Evolutionary conservation across 306 rosid genomes (phyloP), one percentile per base, ranked within the genome.

Genomic region (Oxytropis ochrocephala): DNA sequence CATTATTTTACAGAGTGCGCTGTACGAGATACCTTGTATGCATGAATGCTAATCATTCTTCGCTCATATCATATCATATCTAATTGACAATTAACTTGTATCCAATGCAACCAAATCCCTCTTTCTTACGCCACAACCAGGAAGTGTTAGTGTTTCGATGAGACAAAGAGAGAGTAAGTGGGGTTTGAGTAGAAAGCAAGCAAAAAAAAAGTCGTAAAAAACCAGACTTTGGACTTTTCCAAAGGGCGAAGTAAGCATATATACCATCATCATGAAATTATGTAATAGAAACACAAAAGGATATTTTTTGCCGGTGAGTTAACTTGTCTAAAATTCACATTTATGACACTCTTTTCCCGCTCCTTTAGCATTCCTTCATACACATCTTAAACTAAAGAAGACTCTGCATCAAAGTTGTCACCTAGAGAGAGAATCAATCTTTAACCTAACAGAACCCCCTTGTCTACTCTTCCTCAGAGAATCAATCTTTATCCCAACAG

Each of bases 181-280:
- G 64, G 78, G 75, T 74, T 87, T 83, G 94, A 87, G 91, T 87
- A 64, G 91, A 90, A 87, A 90, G 88, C 85, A 90, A 90, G 96
- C 88, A 90, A 90, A 78, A 70, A 63, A 67, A 83, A 83, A 81
- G 76, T 58, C 78, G 24, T 17, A 24, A 67, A 87, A 83, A 73
- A 64, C 48, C 61, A 39, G 76, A 68, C 82, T 81, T 85, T 76
- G 42, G 66, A 73, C 88, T 85, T 88, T 86, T 84, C 75, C 51
- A 78, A 50, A 79, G 77, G 73, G 56, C 35, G 85, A 90, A 90
- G 97, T 89, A 90, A 90, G 95, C 95, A 90, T 86, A 86, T 82
- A 88, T 90, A 73, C 97, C 82, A 57, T 61, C 82, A 57, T 61
- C 83, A 69, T 76, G 79, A 49, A 70, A 19, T 29, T 65, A 64